These are phyloP conservation scores for Debaryomyces udenii DNA, from an alignment of 1,139 yeast genomes.

Conservation along the genomic window DNA sequence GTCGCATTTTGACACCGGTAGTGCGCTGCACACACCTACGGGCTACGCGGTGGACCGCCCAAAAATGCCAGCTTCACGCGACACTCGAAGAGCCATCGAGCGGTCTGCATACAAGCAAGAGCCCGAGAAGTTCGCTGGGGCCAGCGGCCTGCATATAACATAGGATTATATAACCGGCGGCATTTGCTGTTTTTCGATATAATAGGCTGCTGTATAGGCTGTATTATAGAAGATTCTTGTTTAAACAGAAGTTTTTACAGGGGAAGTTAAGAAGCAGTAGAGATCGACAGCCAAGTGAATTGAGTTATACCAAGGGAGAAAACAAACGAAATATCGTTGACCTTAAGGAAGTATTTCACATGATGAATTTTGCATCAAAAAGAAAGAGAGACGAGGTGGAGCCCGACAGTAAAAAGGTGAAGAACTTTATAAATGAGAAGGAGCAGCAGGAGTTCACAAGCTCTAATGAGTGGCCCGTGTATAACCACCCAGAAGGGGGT, in stretches of 20 bases:
- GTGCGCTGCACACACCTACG: too few relatives aligned
- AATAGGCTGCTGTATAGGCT: not conserved
- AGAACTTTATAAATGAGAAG: constrained; percentile 24
- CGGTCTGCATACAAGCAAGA: not conserved
- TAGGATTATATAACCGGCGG: constrained; percentile 9
- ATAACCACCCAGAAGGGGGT: constrained; percentile 68
- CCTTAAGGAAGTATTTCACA: too few relatives aligned
- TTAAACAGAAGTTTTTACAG: not conserved
- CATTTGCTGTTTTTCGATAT: constrained; percentile 7
- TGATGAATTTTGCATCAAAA: constrained; percentile 21
- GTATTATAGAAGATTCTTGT: not conserved
- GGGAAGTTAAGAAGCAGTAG: not conserved
- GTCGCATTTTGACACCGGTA: too few relatives aligned
- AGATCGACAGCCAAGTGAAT: not conserved
- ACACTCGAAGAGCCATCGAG: too few relatives aligned
- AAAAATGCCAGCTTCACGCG: too few relatives aligned
- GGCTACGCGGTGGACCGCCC: too few relatives aligned
- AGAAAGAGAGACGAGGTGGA: constrained; percentile 31
- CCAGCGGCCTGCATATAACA: constrained; percentile 3
- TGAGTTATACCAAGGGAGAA: not conserved
- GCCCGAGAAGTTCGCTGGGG: not conserved
- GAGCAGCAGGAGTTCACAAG: constrained; percentile 26
- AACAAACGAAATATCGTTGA: not conserved
- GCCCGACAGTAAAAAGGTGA: constrained; percentile 27
- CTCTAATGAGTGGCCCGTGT: constrained; percentile 60